Base-by-base conservation (phyloP, 441 rosid genomes). In the Pelargonium myrrhifolium region DNA sequence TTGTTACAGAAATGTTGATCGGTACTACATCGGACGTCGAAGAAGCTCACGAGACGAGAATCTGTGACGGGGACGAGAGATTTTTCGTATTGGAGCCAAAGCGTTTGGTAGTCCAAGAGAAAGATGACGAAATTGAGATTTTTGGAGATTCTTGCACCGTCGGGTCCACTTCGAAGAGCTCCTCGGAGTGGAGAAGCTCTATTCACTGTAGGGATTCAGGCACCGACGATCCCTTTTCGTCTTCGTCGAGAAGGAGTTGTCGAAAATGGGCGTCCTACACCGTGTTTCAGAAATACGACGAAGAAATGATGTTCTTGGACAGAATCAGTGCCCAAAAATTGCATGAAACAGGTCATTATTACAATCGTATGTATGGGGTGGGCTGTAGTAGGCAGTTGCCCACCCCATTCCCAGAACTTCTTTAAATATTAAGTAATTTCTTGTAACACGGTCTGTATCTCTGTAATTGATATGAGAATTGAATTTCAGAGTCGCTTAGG, bases 261-360 rank as follows among this genome's bases (percentile, higher is more conserved):
- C 95, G 91, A 14, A 93, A 87, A 28, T 93, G 99, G 97, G 99
- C 91, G 73, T 90, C 99, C 39, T 93, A 93, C 76, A 88, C 99
- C 0, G 87, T 93, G 12, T 93, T 91, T 69, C 97, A 93, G 62
- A 93, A 91, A 49, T 93, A 93, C 65, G 99, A 93, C 14, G 99
- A 93, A 67, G 97, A 93, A 75, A 93, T 93, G 99, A 82, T 82
- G 86, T 91, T 87, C 80, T 84, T 93, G 2, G 87, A 81, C 71
- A 72, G 85, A 74, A 78, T 91, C 39, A 82, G 88, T 70, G 96
- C 96, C 39, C 96, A 93, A 76, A 91, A 91, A 81, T 89, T 93
- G 51, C 90, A 89, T 10, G 97, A 93, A 82, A 85, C 99, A 70
- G 96, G 98, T 93, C 61, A 71, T 17, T 51, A 42, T 28, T 59